A percentile compares a stretch with the other conserved stretches of the same genome.
phyloP scores from a whole-genome alignment of 768 basidiomycete species.

The Infundibulicybe gibba region DNA sequence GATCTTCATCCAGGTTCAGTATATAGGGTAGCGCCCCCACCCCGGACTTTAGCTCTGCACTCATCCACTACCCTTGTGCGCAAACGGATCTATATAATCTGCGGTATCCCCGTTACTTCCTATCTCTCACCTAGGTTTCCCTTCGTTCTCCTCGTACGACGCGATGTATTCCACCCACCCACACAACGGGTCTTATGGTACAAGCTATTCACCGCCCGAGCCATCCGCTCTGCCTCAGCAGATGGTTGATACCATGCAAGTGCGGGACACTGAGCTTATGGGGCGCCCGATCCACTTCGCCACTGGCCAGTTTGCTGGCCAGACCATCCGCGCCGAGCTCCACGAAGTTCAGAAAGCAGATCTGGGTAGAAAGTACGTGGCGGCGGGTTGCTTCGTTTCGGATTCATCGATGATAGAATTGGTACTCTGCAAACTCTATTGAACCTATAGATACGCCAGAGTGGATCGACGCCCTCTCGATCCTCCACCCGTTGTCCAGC shows the following conservation, averaged over 20 bases:
- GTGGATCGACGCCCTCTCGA: constrained; percentile 62
- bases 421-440: not conserved
- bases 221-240: not conserved
- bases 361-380: constrained; percentile 54
- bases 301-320: constrained; percentile 56
- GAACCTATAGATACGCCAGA: constrained; percentile 42
- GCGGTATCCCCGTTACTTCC: not conserved
- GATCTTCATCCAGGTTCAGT: not conserved
- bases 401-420: constrained; percentile 1
- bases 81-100: not conserved
- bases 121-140: not conserved
- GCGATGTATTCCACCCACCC: not conserved
- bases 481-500: constrained; percentile 55
- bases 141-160: not conserved
- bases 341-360: constrained; percentile 58
- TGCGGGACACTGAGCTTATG: constrained; percentile 21
- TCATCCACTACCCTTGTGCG: not conserved
- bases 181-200: not conserved
- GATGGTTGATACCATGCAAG: constrained; percentile 1
- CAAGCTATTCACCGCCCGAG: not conserved
- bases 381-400: constrained; percentile 1
- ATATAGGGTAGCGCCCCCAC: not conserved
- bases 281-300: constrained; percentile 50
- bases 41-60: not conserved
- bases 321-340: constrained; percentile 46